Percentiles rank a stretch among this genome's conserved stretches.
phyloP scores from a whole-genome alignment of 2,329 filamentous ascomycete species.

The Penicillium sp. region DNA sequence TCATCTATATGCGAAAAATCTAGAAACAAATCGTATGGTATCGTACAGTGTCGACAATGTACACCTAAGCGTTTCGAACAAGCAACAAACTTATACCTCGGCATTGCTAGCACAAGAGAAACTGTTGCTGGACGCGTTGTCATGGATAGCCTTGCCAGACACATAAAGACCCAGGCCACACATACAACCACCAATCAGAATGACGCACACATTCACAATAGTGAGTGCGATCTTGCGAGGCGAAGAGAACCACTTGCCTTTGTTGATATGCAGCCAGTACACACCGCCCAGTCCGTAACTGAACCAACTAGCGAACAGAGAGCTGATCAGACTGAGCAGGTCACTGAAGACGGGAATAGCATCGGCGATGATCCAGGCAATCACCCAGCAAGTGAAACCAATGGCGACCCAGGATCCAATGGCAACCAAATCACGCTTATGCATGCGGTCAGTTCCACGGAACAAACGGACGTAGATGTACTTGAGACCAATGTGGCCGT shows the following conservation, averaged over 20 bases:
- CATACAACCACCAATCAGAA: constrained; percentile 35
- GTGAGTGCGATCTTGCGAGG: constrained; percentile 48
- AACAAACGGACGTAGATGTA: constrained; percentile 66
- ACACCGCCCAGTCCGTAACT: constrained; percentile 43
- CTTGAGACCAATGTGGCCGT: constrained; percentile 64
- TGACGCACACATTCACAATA: constrained; percentile 46
- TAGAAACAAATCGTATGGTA: neutral
- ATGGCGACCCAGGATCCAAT: constrained; percentile 61
- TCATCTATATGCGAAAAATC: neutral
- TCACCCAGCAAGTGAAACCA: constrained; percentile 55
- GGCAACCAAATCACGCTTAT: constrained; percentile 49
- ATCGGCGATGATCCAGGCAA: constrained; percentile 67
- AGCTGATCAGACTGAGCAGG: constrained; percentile 59
- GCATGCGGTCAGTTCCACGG: constrained; percentile 56
- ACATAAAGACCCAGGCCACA: constrained; percentile 30
- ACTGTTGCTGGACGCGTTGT: constrained; percentile 33
- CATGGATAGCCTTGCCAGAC: constrained; percentile 22
- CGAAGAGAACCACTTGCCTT: constrained; percentile 42
- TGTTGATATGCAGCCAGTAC: constrained; percentile 52
- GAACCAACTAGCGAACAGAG: constrained; percentile 18
- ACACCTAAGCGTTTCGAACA: neutral
- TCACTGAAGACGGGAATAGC: constrained; percentile 68
- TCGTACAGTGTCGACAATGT: neutral
- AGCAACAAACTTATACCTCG: constrained; percentile 5
- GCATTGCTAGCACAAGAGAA: constrained; percentile 43